These are phyloP conservation scores for Xylariaceae sp. DNA, from an alignment of 2,329 filamentous ascomycete species.

Conservation along the genomic window DNA sequence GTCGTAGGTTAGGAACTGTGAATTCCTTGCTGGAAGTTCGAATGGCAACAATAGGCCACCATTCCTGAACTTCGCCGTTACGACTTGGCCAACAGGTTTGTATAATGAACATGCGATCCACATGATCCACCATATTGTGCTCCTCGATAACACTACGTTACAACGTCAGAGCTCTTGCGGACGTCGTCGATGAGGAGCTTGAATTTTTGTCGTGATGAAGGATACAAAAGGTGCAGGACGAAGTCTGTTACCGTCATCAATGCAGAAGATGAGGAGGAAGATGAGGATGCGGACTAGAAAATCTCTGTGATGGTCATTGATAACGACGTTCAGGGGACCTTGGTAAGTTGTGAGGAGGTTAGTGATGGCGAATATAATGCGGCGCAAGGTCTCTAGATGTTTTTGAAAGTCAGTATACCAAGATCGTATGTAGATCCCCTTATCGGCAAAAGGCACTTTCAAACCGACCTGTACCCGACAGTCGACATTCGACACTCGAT, in stretches of 20 bases:
- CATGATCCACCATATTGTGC: too few species aligned
- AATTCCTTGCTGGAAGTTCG: conserved; percentile 8
- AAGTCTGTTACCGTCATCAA: conserved; percentile 9
- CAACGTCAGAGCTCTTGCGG: conserved; percentile 2
- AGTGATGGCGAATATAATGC: background rate
- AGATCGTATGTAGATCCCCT: background rate
- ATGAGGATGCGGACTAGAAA: conserved; percentile 16
- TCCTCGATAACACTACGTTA: too few species aligned
- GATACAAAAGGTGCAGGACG: conserved; percentile 18
- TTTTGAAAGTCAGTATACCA: background rate
- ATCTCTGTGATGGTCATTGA: conserved; percentile 11
- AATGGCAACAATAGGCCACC: conserved; percentile 21
- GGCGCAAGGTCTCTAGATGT: background rate
- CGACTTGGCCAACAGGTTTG: conserved; percentile 4
- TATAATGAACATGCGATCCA: background rate
- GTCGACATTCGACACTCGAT: too few species aligned
- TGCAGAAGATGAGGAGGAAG: background rate
- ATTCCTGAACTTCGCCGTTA: conserved; percentile 7
- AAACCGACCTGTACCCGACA: too few species aligned
- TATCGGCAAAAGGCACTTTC: background rate
- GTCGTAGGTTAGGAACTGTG: conserved; percentile 11
- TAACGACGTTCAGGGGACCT: background rate
- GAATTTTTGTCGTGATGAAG: conserved; percentile 2
- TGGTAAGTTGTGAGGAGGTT: too few species aligned
- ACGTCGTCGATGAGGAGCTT: conserved; percentile 14